phyloP scores from a whole-genome alignment of 2,329 filamentous ascomycete species.

The Fusarium citri region DNA sequence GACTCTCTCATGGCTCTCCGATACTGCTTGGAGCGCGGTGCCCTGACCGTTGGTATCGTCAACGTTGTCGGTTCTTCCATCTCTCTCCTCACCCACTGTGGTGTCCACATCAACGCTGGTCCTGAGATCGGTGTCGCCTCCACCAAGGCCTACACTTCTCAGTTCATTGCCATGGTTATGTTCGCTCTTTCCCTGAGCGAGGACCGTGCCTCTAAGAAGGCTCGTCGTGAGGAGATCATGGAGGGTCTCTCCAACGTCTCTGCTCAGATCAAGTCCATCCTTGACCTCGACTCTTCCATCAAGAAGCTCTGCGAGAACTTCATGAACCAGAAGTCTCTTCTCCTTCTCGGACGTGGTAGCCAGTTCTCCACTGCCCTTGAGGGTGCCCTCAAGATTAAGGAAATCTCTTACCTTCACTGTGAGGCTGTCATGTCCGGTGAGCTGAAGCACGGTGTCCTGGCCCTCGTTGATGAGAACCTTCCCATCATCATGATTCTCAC shows the following conservation, averaged over 20 bases:
- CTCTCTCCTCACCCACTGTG: slow-evolving; percentile 97
- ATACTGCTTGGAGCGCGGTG: slow-evolving; percentile 98
- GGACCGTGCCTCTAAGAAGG: slow-evolving; percentile 93
- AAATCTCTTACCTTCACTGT: slow-evolving; percentile 99
- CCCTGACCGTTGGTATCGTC: slow-evolving; percentile 96
- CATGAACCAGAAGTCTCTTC: slow-evolving; percentile 96
- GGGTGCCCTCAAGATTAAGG: slow-evolving; percentile 99
- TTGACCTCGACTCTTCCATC: slow-evolving; percentile 91
- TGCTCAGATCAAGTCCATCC: slow-evolving; percentile 89
- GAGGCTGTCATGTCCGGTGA: slow-evolving; percentile 99
- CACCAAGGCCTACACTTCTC: slow-evolving; percentile 98
- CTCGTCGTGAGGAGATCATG: slow-evolving; percentile 95
- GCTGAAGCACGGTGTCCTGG: slow-evolving; percentile 98
- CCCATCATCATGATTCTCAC: slow-evolving; percentile 99
- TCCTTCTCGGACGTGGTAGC: slow-evolving; percentile 92
- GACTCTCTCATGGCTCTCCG: slow-evolving; percentile 97
- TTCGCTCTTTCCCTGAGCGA: slow-evolving; percentile 96
- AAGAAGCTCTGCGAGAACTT: slow-evolving; percentile 94
- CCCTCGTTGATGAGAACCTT: slow-evolving; percentile 96
- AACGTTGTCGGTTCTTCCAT: slow-evolving; percentile 99
- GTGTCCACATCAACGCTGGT: slow-evolving; percentile 99
- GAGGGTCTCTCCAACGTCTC: slow-evolving; percentile 89
- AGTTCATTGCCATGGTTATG: slow-evolving; percentile 99
- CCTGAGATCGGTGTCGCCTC: slow-evolving; percentile 99
- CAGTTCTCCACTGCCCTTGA: slow-evolving; percentile 98